Base-by-base conservation (phyloP, 257 asterid species). In the Gentiana dahurica region DNA sequence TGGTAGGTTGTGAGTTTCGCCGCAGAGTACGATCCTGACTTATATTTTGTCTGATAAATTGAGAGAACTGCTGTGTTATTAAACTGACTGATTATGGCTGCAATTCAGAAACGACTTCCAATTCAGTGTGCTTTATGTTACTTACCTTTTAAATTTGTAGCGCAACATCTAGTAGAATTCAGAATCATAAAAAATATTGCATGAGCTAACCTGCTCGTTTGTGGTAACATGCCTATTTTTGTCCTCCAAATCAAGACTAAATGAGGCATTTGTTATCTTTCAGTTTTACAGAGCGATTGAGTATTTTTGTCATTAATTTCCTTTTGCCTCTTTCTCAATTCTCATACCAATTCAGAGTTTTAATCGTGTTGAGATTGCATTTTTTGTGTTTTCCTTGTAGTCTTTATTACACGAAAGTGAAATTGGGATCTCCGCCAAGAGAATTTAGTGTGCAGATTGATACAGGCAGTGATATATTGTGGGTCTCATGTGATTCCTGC, bases 401-500 rank as follows among this genome's bases (percentile, higher is more conserved):
- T 61, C 94, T 91, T 67, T 91, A 91, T 71, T 91, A 71, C 60
- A 87, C 96, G 6, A 91, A 75, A 74, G 95, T 90, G 62, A 79
- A 80, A 76, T 67, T 87, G 72, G 98, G 98, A 56, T 71, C 95
- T 75, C 95, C 96, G 32, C 96, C 98, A 2, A 75, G 71, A 57
- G 98, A 87, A 51, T 87, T 81, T 77, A 87, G 81, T 48, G 98
- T 91, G 73, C 96, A 84, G 68, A 84, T 91, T 53, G 98, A 91
- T 64, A 91, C 96, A 0, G 96, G 98, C 67, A 91, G 98, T 48
- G 98, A 91, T 61, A 68, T 81, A 52, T 68, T 91, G 55, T 91
- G 96, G 96, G 89, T 90, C 58, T 63, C 89, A 54, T 90, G 98
- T 78, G 75, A 78, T 76, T 63, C 94, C 34, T 90, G 98, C 72